A percentile compares a stretch with the other conserved stretches of the same genome.
Evolutionary conservation across 2,329 filamentous ascomycete genomes (phyloP).

Genomic region (Trichophyton benhamiae): DNA sequence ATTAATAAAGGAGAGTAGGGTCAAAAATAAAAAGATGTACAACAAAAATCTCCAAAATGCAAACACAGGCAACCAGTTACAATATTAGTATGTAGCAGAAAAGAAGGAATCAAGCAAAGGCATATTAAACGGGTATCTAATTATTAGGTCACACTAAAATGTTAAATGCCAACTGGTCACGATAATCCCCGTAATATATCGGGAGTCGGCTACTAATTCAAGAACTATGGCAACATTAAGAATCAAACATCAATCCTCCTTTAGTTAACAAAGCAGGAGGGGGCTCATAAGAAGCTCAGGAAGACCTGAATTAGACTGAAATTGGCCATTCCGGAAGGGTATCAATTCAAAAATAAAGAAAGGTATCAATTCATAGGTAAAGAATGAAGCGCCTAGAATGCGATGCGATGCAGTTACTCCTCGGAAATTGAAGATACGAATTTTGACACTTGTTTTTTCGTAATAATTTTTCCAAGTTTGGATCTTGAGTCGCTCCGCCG

Average conservation of each 20-base stretch:
- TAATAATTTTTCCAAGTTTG: not conserved
- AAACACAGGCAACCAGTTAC: too few relatives aligned
- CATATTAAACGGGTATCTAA: too few relatives aligned
- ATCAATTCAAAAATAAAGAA: not conserved
- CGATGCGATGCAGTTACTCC: not conserved
- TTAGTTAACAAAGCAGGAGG: not conserved
- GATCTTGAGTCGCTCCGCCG: not conserved
- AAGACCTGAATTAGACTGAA: not conserved
- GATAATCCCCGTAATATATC: not conserved
- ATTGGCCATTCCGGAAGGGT: not conserved
- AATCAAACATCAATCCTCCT: not conserved
- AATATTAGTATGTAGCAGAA: too few relatives aligned
- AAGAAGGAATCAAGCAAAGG: too few relatives aligned
- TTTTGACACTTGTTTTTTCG: not conserved
- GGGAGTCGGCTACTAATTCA: not conserved
- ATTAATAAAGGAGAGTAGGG: too few relatives aligned
- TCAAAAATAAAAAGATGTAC: not conserved
- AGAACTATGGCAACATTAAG: not conserved
- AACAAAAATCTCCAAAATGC: not conserved
- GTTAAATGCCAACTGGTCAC: not conserved
- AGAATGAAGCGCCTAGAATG: not conserved
- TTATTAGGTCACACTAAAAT: too few relatives aligned
- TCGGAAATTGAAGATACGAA: not conserved
- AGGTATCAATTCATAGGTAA: not conserved
- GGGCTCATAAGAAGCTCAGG: not conserved